Conservation (phyloP, 2,329 filamentous ascomycete species). For the Paraphoma sp. region DNA sequence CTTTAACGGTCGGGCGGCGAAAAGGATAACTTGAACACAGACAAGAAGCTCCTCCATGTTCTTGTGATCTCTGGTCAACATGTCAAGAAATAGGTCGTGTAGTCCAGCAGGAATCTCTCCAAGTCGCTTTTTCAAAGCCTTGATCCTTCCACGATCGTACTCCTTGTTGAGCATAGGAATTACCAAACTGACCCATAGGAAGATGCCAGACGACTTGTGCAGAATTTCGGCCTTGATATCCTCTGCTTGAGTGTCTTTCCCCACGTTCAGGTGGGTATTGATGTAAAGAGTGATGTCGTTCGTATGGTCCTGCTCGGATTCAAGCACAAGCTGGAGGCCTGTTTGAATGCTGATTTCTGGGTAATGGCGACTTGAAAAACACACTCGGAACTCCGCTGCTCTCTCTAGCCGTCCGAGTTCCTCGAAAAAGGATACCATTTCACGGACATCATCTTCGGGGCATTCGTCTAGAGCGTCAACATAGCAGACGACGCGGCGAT, state of each 20-base stretch:
- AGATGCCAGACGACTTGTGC: slow-evolving; percentile 48
- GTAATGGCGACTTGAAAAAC: slow-evolving; percentile 58
- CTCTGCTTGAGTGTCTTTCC: background rate
- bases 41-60: background rate
- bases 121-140: background rate
- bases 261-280: background rate
- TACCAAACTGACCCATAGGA: slow-evolving; percentile 17
- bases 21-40: background rate
- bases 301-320: slow-evolving; percentile 39
- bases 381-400: slow-evolving; percentile 37
- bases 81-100: background rate
- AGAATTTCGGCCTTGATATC: slow-evolving; percentile 36
- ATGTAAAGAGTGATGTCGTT: slow-evolving; percentile 34
- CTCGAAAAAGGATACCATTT: slow-evolving; percentile 54
- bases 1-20: slow-evolving; percentile 15
- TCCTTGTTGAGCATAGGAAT: background rate
- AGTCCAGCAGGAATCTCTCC: background rate
- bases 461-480: slow-evolving; percentile 58
- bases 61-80: background rate
- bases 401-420: slow-evolving; percentile 36
- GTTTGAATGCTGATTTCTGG: slow-evolving; percentile 46
- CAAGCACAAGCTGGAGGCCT: slow-evolving; percentile 36
- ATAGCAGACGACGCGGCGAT: slow-evolving; percentile 10
- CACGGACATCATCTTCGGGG: slow-evolving; percentile 46
- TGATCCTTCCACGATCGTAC: background rate